Conservation (phyloP, 768 basidiomycete genomes). For the Glaciozyma antarctica region DNA sequence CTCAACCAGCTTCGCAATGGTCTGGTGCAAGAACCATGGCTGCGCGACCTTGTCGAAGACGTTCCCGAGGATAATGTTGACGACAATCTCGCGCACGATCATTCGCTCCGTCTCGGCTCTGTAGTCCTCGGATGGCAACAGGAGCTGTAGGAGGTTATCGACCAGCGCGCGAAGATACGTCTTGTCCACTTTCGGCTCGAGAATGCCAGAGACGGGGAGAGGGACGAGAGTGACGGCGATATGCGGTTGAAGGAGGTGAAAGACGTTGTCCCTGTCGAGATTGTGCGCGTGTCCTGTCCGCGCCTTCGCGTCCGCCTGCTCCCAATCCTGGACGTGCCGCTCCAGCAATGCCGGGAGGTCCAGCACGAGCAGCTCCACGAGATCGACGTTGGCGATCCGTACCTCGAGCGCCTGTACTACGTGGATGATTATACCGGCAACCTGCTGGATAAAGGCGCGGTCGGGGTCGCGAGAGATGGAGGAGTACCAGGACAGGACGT, state of each 20-base stretch:
- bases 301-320: conserved; percentile 54
- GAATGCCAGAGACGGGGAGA: conserved; percentile 29
- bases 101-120: conserved; percentile 66
- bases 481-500: conserved; percentile 31
- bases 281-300: conserved; percentile 48
- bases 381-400: conserved; percentile 41
- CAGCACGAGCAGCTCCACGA: conserved; percentile 53
- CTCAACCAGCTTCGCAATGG: conserved; percentile 56
- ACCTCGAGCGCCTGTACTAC: conserved; percentile 32
- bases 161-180: conserved; percentile 71
- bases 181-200: conserved; percentile 53
- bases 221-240: conserved; percentile 51
- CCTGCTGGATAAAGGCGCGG: conserved; percentile 30
- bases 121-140: conserved; percentile 70
- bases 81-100: conserved; percentile 72
- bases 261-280: conserved; percentile 55
- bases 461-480: conserved; percentile 33
- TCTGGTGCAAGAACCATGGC: conserved; percentile 79
- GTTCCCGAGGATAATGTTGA: conserved; percentile 59
- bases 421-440: conserved; percentile 28
- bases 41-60: conserved; percentile 58
- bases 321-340: conserved; percentile 72
- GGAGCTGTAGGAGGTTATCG: conserved; percentile 62
- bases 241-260: conserved; percentile 74
- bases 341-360: conserved; percentile 58